Base-by-base conservation (phyloP, 1,284 basidiomycete genomes). In the Vanrija humicola region DNA sequence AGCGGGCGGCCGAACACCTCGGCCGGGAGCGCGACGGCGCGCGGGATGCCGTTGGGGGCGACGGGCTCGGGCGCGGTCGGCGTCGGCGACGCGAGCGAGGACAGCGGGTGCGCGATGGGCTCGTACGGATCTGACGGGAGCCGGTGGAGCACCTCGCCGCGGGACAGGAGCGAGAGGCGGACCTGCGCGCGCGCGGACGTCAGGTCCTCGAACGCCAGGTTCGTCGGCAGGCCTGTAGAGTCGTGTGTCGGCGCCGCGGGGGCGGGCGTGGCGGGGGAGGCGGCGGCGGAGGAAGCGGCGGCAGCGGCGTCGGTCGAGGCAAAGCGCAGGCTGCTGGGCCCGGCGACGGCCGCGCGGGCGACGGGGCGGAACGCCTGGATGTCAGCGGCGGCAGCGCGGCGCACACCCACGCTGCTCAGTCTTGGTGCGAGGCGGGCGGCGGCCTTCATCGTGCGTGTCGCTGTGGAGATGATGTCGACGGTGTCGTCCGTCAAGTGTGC, bases 1-100 rank as follows among this genome's bases (percentile, higher is more conserved):
- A 95, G 84, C 29, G 89, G 88, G 61, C 90, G 86, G 64, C 83
- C 81, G 76, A 98, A 99, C 25, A 98, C 64, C 12, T 69, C 66
- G 8, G 68, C 56, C 16, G 75, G 72, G 6, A 78, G 70, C 7
- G 67, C 57, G 42, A 76, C 59, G 19, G 61, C 38, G 64, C 62
- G 69, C 66, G 44, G 38, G 4, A 14, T 2, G 38, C 14, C 34
- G 21, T 23, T 5, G 21, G 21, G 3, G 2, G 21, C 3, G 3
- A 23, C 21, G 21, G 21, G 21, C 21, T 23, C 21, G 21, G 21
- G 21, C 7, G 48, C 9, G 4, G 73, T 70, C 0, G 75, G 74
- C 23, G 65, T 67, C 10, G 60, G 9, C 4, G 68, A 66, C 9
- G 64, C 64, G 10, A 77, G 62, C 6, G 70, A 71, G 5, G 74